Conservation (phyloP, 345 rosid species). For the Euphorbia tirucalli region DNA sequence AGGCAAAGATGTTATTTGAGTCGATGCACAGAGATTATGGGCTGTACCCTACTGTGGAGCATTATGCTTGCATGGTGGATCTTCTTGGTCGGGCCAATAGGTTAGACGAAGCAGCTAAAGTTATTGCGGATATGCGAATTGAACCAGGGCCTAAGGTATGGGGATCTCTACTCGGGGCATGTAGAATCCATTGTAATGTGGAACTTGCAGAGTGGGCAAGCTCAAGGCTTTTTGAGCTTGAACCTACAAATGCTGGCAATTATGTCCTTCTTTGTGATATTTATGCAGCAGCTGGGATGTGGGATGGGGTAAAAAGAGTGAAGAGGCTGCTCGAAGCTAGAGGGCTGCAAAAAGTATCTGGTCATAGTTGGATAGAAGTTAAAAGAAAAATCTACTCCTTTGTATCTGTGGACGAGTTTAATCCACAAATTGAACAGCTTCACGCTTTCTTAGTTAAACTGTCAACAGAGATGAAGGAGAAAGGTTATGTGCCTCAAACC, state of each 20-base stretch:
- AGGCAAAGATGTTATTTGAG: constrained; percentile 26
- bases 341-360: constrained; percentile 30
- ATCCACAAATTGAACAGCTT: constrained; percentile 61
- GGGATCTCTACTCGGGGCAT: constrained; percentile 38
- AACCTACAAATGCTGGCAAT: constrained; percentile 34
- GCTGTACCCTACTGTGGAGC: constrained; percentile 40
- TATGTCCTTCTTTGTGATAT: constrained; percentile 33
- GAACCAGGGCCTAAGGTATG: constrained; percentile 34
- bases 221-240: constrained; percentile 31
- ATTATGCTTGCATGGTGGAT: constrained; percentile 83
- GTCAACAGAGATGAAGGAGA: constrained; percentile 75
- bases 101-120: constrained; percentile 25
- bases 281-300: constrained; percentile 29
- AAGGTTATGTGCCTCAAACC: constrained; percentile 75
- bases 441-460: constrained; percentile 66
- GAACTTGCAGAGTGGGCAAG: constrained; percentile 32
- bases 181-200: constrained; percentile 27
- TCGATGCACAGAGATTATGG: constrained; percentile 19
- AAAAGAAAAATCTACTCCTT: constrained; percentile 54
- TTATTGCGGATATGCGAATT: constrained; percentile 27
- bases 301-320: constrained; percentile 30
- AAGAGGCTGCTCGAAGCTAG: constrained; percentile 20
- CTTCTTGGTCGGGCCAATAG: constrained; percentile 33
- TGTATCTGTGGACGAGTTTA: constrained; percentile 64
- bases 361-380: constrained; percentile 30